These are phyloP conservation scores for Eimeria maxima DNA, from an alignment of 169 alveolate species.

Conservation along the genomic window DNA sequence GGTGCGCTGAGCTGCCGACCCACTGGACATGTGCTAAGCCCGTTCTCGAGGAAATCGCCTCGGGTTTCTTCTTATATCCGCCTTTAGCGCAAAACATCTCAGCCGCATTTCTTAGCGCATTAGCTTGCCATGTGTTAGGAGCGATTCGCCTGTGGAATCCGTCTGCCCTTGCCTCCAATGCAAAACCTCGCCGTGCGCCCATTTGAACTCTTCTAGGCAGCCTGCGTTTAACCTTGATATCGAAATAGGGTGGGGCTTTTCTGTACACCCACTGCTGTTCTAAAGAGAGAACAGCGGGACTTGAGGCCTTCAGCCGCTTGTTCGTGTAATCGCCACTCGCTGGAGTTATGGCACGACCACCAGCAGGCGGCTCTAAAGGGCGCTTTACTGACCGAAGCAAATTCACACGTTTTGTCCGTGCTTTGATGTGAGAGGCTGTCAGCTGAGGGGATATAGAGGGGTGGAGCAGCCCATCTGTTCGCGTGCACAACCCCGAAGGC, in stretches of 20 bases:
- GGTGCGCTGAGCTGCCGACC: conserved; percentile 41
- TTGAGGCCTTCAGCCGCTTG: neutral
- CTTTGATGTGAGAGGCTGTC: neutral
- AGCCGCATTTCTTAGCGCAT: neutral
- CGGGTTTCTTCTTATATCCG: neutral
- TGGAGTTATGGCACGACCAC: neutral
- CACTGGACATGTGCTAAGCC: conserved; percentile 34
- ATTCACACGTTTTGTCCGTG: neutral
- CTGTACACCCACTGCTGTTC: neutral
- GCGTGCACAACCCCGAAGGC: neutral
- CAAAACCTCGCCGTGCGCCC: neutral
- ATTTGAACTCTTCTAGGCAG: conserved; percentile 1
- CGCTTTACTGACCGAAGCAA: neutral
- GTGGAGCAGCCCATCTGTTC: neutral
- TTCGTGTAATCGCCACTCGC: neutral
- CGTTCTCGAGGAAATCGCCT: conserved; percentile 18
- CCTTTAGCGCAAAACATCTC: neutral
- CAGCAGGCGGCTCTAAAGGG: neutral
- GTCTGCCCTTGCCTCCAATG: neutral
- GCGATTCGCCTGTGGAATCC: neutral
- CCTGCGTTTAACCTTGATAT: neutral
- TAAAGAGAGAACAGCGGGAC: neutral
- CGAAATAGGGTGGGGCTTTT: conserved; percentile 15
- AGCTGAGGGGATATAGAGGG: neutral
- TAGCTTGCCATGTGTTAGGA: neutral